Evolutionary conservation across 495 filamentous ascomycete species (phyloP), one percentile per base, ranked within the genome.

Genomic region (Gamarada debralockiae): DNA sequence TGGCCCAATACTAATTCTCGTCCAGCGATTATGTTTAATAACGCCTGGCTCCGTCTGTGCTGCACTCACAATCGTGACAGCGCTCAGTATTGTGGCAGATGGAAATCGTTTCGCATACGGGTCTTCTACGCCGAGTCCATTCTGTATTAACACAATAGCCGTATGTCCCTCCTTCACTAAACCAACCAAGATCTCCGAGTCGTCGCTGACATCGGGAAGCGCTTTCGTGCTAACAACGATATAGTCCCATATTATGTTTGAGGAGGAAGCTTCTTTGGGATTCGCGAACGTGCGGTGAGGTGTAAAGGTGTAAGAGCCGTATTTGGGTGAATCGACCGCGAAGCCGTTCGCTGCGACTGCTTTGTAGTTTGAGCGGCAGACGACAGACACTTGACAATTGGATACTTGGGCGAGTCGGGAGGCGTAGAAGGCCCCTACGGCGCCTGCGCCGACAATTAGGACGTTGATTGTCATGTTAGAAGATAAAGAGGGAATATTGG

Each of bases 101-200:
- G 81, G 79, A 55, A 80, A 85, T 0, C 64, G 58, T 3, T 55
- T 52, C 25, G 73, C 50, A 15, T 84, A 61, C 0, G 81, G 82
- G 2, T 71, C 70, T 56, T 86, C 82, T 56, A 86, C 82, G 52
- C 80, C 79, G 5, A 86, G 66, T 3, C 82, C 83, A 57, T 85
- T 87, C 56, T 86, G 83, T 22, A 81, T 67, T 3, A 87, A 67
- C 0, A 83, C 70, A 39, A 86, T 78, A 1, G 66, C 65, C 1
- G 82, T 78, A 22, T 72, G 60, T 2, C 69, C 63, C 0, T 71
- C 64, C 0, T 69, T 73, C 10, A 84, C 65, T 25, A 75, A 71
- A 0, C 77, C 72, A 0, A 27, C 41, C 34, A 85, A 71, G 23
- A 84, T 60, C 6, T 66, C 59, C 21, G 65, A 58, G 12, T 69